Evolutionary conservation across 2,329 filamentous ascomycete genomes (phyloP).

Genomic region (Aspergillus sp.): DNA sequence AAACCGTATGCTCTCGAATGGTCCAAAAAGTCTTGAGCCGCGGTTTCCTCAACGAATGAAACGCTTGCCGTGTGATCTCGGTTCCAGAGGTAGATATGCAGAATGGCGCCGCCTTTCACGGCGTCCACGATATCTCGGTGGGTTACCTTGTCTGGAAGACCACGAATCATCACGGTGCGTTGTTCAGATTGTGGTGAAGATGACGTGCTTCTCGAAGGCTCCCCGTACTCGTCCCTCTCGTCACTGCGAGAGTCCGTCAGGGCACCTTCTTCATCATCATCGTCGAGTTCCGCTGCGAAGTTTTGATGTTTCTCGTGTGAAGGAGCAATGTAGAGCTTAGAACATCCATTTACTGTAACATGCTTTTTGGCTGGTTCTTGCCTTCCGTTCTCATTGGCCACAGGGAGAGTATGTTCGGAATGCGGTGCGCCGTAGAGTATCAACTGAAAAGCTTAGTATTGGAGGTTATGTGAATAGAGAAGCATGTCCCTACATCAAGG

Average conservation of each 20-base stretch:
- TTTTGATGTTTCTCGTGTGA: neutral
- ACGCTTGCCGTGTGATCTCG: constrained; percentile 63
- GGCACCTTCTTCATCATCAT: constrained; percentile 25
- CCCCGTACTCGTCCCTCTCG: constrained; percentile 26
- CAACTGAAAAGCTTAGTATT: constrained; percentile 20
- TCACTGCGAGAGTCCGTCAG: constrained; percentile 24
- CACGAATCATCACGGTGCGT: constrained; percentile 56
- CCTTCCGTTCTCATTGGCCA: neutral
- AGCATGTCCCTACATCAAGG: constrained; percentile 42
- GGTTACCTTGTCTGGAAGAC: constrained; percentile 62
- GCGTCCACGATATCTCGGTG: constrained; percentile 65
- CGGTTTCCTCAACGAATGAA: constrained; percentile 66
- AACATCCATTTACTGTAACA: neutral
- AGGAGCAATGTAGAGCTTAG: neutral
- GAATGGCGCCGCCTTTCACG: constrained; percentile 68
- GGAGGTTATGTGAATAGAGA: constrained; percentile 1
- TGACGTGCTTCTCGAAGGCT: constrained; percentile 19
- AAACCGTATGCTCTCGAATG: constrained; percentile 66
- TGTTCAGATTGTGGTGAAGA: constrained; percentile 19
- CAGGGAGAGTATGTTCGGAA: neutral
- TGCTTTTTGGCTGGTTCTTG: neutral
- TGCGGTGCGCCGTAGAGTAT: constrained; percentile 19
- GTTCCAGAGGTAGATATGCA: constrained; percentile 65
- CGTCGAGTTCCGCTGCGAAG: constrained; percentile 7
- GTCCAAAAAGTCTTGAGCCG: constrained; percentile 65